Evolutionary conservation across 495 filamentous ascomycete species (phyloP).

Genomic region (Cercophora samala): DNA sequence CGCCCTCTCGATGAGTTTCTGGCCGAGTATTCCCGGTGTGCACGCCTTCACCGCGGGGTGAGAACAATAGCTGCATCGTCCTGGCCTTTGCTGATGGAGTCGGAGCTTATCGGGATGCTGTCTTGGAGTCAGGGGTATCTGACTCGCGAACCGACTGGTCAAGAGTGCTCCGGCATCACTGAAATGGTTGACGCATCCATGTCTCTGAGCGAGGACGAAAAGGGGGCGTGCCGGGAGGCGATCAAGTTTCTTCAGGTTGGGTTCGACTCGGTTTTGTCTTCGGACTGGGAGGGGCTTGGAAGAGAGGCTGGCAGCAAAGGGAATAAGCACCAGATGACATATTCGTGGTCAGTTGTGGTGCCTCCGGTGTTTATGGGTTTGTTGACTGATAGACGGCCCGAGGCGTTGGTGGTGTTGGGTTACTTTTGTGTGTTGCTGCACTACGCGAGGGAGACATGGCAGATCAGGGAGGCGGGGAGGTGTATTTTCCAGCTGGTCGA

Average conservation of each 20-base stretch:
- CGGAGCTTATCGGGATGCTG: not conserved
- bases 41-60: not conserved
- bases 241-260: not conserved
- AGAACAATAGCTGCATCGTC: not conserved
- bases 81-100: slow-evolving; percentile 1
- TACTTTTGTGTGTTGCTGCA: not conserved
- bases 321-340: not conserved
- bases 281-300: not conserved
- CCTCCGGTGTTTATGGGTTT: not conserved
- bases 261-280: not conserved
- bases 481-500: not conserved
- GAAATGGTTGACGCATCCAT: not conserved
- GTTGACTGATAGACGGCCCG: not conserved
- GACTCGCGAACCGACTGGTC: not conserved
- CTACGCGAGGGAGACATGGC: not conserved
- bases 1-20: not conserved
- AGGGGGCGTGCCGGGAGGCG: not conserved
- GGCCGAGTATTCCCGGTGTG: not conserved
- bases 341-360: not conserved
- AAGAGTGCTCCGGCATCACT: not conserved
- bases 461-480: not conserved
- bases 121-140: not conserved
- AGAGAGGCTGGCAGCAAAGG: not conserved
- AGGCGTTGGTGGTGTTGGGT: not conserved
- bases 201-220: not conserved